phyloP scores from a whole-genome alignment of 257 asterid species.

The Phtheirospermum japonicum region DNA sequence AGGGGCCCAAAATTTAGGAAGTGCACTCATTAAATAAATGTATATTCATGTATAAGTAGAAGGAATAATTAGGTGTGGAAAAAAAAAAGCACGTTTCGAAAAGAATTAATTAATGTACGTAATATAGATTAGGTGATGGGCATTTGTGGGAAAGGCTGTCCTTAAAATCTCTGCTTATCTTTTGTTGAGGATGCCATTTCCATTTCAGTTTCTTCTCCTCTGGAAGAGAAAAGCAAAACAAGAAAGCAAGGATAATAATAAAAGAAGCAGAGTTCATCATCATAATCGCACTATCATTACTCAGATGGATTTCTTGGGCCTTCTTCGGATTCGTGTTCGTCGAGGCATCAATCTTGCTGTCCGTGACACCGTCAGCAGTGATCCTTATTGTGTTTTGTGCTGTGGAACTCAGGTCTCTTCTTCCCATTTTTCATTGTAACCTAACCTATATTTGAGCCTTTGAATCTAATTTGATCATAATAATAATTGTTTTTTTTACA shows the following conservation, averaged over 20 bases:
- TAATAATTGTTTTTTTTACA: neutral
- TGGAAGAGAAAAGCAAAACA: neutral
- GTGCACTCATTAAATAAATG: no score
- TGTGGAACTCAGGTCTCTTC: slow-evolving; percentile 56
- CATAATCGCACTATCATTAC: neutral
- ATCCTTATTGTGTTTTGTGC: slow-evolving; percentile 67
- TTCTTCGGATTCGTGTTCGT: slow-evolving; percentile 53
- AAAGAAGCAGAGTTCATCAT: neutral
- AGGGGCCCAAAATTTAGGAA: no score
- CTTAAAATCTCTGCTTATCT: slow-evolving; percentile 33
- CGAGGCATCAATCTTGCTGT: slow-evolving; percentile 70
- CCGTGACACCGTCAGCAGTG: slow-evolving; percentile 74
- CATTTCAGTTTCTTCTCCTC: neutral
- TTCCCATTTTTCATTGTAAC: neutral
- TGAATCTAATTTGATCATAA: no score
- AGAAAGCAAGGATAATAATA: neutral
- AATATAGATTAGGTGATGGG: neutral
- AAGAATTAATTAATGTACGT: no score
- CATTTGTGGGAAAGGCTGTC: slow-evolving; percentile 25
- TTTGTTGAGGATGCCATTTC: slow-evolving; percentile 27
- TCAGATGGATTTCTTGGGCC: slow-evolving; percentile 50
- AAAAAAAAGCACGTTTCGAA: no score
- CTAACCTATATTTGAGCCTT: no score
- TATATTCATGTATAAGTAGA: no score
- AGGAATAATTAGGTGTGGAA: no score